Percentiles rank a stretch among this genome's conserved stretches.
phyloP scores from a whole-genome alignment of 139 green algal species.

The Raphidocelis subcapitata region DNA sequence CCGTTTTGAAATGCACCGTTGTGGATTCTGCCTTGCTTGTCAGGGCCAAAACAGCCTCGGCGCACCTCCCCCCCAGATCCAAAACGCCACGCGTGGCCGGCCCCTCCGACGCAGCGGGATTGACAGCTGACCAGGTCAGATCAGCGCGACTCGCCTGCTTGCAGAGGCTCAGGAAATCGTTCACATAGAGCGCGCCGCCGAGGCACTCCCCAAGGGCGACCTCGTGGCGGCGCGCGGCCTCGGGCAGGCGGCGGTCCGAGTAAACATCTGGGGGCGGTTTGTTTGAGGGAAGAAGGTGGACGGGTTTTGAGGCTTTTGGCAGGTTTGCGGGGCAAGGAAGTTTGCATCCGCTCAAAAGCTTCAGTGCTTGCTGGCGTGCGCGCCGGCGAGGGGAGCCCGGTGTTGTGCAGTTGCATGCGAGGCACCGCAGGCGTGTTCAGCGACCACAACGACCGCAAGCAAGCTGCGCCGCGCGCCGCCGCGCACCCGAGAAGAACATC shows the following conservation, averaged over 20 bases:
- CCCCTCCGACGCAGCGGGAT: neutral
- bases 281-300: neutral
- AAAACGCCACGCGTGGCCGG: neutral
- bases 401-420: neutral
- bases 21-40: no score
- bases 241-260: slow-evolving; percentile 75
- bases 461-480: no score
- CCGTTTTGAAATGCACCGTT: no score
- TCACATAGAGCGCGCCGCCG: slow-evolving; percentile 88
- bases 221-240: slow-evolving; percentile 38
- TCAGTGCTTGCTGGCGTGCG: neutral
- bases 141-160: neutral
- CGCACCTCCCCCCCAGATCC: neutral
- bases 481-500: slow-evolving; percentile 84
- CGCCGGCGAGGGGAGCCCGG: neutral
- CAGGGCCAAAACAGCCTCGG: neutral
- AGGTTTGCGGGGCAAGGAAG: neutral
- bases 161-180: slow-evolving; percentile 88
- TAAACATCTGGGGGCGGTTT: slow-evolving; percentile 80
- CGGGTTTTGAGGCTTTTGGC: no score
- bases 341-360: neutral
- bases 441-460: neutral
- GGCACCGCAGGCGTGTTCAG: neutral
- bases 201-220: slow-evolving; percentile 93
- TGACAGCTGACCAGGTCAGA: neutral